Base-by-base conservation (phyloP, 1,139 yeast species). In the Zygosaccharomyces pseudobailii region DNA sequence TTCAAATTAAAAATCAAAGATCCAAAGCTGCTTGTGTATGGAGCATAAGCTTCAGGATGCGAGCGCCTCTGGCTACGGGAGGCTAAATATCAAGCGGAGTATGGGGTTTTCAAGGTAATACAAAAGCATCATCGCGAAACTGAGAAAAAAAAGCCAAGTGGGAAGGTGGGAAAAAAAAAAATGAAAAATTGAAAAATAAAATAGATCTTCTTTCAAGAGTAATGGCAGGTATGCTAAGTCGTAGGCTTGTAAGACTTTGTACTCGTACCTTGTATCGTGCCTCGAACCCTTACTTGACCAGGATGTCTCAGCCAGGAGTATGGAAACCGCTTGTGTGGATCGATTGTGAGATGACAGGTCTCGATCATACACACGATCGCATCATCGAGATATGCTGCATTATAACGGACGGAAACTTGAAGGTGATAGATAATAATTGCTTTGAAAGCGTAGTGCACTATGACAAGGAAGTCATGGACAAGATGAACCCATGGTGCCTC, bases 341-440 rank as follows among this genome's bases (percentile, higher is more conserved):
- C 24, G 97, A 89, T 68, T 82, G 87, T 59, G 87, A 82, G 57
- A 94, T 94, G 98, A 94, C 99, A 0, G 99, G 99, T 0, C 71
- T 94, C 41, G 85, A 92, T 58, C 81, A 82, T 22, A 66, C 71
- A 48, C 75, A 75, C 5, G 95, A 88, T 59, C 80, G 76, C 49
- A 90, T 94, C 57, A 87, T 94, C 54, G 98, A 94, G 67, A 82
- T 94, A 28, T 89, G 97, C 64, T 89, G 97, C 64, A 71, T 90
- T 33, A 73, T 94, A 43, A 92, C 99, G 1, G 96, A 92, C 61
- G 88, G 86, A 6, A 69, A 87, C 49, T 72, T 92, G 54, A 78
- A 85, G 47, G 58, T 86, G 3, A 68, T 89, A 2, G 95, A 86
- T 1, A 49, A 54, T 27, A 55, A 57, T 36, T 53, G 60, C 40